Conservation (phyloP, 306 rosid genomes). For the Prinsepia uniflora region DNA sequence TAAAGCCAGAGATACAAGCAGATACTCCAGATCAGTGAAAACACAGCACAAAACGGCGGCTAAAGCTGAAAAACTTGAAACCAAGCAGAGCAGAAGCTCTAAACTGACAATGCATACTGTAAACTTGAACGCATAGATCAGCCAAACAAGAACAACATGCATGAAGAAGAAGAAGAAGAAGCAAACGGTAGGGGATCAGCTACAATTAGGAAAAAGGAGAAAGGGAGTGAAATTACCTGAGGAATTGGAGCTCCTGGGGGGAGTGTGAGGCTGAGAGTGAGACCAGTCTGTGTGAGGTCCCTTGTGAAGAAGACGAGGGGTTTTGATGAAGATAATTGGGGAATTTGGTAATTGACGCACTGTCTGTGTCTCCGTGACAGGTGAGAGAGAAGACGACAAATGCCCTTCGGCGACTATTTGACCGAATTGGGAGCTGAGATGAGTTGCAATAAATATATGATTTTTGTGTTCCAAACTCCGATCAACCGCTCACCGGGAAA, state of each 20-base stretch:
- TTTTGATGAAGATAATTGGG: background rate
- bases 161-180: background rate
- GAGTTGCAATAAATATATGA: too few relatives aligned
- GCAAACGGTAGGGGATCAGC: background rate
- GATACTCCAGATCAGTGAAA: background rate
- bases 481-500: background rate
- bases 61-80: background rate
- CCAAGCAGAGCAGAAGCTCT: background rate
- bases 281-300: background rate
- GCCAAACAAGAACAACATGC: slow-evolving; percentile 5
- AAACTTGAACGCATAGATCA: background rate
- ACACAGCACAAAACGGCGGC: background rate
- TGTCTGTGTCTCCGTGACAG: background rate
- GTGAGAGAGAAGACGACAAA: background rate
- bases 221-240: background rate
- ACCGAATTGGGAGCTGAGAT: slow-evolving; percentile 1
- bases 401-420: background rate
- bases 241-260: background rate
- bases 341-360: background rate
- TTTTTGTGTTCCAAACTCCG: background rate
- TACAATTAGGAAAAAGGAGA: background rate
- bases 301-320: background rate
- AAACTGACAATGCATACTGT: slow-evolving; percentile 4
- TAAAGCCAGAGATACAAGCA: background rate
- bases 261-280: background rate